Evolutionary conservation across 371 early-diverging fungal species (phyloP), one percentile per base, ranked within the genome.

Genomic region (Chytridium lagenaria): DNA sequence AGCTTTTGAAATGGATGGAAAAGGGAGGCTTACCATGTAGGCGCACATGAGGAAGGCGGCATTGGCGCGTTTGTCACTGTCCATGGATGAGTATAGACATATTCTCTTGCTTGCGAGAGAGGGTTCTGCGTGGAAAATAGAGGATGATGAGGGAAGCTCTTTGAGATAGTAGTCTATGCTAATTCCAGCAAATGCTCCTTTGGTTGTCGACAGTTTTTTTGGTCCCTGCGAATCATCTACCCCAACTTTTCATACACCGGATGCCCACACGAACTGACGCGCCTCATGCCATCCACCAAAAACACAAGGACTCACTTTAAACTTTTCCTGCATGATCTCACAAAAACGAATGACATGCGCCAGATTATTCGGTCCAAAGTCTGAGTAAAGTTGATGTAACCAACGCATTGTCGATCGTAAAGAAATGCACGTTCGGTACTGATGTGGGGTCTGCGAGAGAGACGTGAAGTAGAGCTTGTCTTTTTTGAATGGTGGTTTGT

Each of bases 291-390:
- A n/a, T n/a, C n/a, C n/a, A n/a, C n/a, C n/a, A n/a, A 30, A 10
- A 61, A 37, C 12, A 31, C n/a, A 5, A 37, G 2, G 15, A 36
- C 30, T 50, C 59, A 83, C 87, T 31, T 77, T 69, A 22, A 88
- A 67, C 72, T 90, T 85, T 26, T 83, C 84, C 49, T 83, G 72
- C 71, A 90, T 51, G 30, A 89, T 59, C 37, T 83, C 80, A 49
- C 84, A 81, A 72, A 90, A 90, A 12, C 88, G 79, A 50, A 87
- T 72, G 22, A 89, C 80, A 50, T 88, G 88, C 1, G 83, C 79
- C 65, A 90, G 66, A 74, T 87, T 86, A n/a, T 77, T 75, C 12
- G 90, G 90, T 0, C 90, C 90, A 72, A 90, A 90, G 63, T 90
- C 90, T 2, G 83, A 75, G 68, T 79, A 84, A 84, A 83, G 69